phyloP scores from a whole-genome alignment of 208 protist species.

The Leptomonas pyrrhocoris region DNA sequence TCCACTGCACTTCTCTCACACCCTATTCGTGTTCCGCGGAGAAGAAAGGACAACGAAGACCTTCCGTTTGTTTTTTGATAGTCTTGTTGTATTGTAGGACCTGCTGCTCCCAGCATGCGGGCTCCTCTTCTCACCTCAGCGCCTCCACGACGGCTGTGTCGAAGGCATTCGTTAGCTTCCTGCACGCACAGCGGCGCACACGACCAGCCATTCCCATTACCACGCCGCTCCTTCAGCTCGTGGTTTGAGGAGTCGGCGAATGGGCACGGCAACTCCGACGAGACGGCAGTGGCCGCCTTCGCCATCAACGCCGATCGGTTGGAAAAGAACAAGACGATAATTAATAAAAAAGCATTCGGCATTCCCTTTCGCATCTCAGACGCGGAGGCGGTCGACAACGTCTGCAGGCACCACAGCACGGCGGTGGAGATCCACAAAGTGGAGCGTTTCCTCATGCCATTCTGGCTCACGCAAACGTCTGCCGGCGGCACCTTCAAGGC shows the following conservation, averaged over 20 bases:
- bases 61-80: not conserved
- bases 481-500: conserved; percentile 75
- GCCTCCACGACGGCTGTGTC: not conserved
- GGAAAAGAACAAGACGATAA: conserved; percentile 57
- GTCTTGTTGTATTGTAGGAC: not conserved
- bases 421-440: conserved; percentile 65
- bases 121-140: not conserved
- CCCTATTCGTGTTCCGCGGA: too few species aligned
- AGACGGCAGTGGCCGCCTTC: conserved; percentile 58
- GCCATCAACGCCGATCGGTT: conserved; percentile 67
- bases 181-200: not conserved
- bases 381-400: conserved; percentile 74
- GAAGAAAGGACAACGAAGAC: too few species aligned
- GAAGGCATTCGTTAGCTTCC: not conserved
- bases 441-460: conserved; percentile 84
- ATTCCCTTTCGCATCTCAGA: conserved; percentile 85
- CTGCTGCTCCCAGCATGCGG: not conserved
- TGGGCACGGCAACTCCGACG: conserved; percentile 20
- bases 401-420: conserved; percentile 77
- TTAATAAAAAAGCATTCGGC: conserved; percentile 76
- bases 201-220: not conserved
- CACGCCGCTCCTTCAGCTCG: conserved; percentile 46
- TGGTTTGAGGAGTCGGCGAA: conserved; percentile 65
- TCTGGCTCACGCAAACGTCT: conserved; percentile 81
- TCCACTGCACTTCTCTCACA: too few species aligned